Evolutionary conservation across 1,139 yeast species (phyloP), one percentile per base, ranked within the genome.

Genomic region (Candida albicans): DNA sequence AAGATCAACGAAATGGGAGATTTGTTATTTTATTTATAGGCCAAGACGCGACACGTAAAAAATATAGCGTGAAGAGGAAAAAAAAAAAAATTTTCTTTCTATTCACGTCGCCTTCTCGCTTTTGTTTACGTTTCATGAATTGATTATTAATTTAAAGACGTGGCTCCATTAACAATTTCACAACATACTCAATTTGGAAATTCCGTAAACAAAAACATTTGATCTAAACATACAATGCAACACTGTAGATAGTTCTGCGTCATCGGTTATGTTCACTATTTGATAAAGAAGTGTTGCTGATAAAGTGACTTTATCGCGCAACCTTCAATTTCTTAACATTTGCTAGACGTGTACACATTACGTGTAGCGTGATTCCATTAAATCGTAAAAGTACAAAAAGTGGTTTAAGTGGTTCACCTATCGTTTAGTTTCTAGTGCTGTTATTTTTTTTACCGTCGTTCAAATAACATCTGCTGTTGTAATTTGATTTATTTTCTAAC

Each of bases 91-190:
- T 37, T 37, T 14, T 15, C 24, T 33, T 37, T 35, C 26, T 32
- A 9, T 13, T 32, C 25, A 15, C 25, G 25, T 32, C 40, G 27
- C 31, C 15, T 31, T 27, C 9, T 33, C 30, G 12, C 29, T 12
- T 25, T 37, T 37, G 40, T 37, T 37, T 37, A 37, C 40, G 29
- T 37, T 37, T 37, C 40, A 25, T 32, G 15, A 24, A 29, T 9
- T 31, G 35, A 35, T 37, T 37, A 37, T 37, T 37, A 37, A 37
- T 37, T 9, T 4, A 25, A 32, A 32, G 40, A 37, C 40, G 40
- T 37, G 40, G 31, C 31, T 26, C 40, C 10, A 26, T 31, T 31
- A 18, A 37, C 18, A 28, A 12, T 12, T 36, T 29, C 31, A 25
- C 11, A 32, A 22, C 27, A 6, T 37, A 10, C 40, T 26, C 26